phyloP scores from a whole-genome alignment of 2,329 filamentous ascomycete genomes.

The Lasiodiplodia sp. region DNA sequence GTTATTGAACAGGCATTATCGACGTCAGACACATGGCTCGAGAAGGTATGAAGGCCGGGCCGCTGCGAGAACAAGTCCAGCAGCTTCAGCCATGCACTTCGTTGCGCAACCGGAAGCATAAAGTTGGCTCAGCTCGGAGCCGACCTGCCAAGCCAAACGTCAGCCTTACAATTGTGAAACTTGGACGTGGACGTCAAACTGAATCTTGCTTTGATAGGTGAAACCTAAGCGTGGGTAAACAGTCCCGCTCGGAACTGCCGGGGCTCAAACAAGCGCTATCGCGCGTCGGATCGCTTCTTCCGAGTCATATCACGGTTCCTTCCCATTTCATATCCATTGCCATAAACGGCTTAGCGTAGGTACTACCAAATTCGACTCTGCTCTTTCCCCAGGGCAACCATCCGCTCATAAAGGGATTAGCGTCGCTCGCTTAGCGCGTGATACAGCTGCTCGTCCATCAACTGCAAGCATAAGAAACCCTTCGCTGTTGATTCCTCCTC shows the following conservation, averaged over 20 bases:
- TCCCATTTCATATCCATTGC: neutral
- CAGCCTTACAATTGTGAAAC: neutral
- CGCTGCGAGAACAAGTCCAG: too few relatives aligned
- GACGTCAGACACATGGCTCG: neutral
- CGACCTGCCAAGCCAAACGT: neutral
- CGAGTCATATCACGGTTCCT: neutral
- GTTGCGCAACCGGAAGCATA: neutral
- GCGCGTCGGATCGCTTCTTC: neutral
- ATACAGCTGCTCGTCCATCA: neutral
- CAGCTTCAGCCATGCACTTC: neutral
- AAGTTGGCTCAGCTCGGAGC: neutral
- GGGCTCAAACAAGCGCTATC: neutral
- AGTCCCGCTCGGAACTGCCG: neutral
- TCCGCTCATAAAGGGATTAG: neutral
- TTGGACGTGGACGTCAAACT: neutral
- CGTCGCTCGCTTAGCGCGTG: neutral
- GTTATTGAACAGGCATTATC: neutral
- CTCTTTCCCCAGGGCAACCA: neutral
- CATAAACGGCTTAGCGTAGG: neutral
- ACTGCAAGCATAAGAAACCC: neutral
- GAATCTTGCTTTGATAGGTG: neutral
- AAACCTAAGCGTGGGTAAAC: neutral
- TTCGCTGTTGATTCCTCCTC: neutral
- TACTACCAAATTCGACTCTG: neutral
- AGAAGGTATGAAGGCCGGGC: neutral